Evolutionary conservation across 1,284 basidiomycete species (phyloP).

Genomic region (Papiliotrema terrestris): DNA sequence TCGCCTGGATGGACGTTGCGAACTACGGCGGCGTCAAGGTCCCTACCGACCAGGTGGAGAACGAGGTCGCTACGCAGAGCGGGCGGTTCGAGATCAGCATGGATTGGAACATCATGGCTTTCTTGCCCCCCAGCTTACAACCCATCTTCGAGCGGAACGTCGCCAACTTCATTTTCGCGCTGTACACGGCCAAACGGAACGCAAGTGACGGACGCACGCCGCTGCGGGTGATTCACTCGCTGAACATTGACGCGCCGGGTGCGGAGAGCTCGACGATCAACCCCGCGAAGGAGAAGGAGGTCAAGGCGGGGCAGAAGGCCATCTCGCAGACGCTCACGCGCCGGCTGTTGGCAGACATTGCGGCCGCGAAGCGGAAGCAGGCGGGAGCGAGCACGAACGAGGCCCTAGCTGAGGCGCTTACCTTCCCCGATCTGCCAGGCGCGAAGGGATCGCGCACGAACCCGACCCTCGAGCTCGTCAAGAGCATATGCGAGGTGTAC

Average conservation of each 20-base stretch:
- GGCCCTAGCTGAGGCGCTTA: conserved; percentile 57
- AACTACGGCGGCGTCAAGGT: conserved; percentile 91
- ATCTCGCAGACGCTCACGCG: conserved; percentile 79
- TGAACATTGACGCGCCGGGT: conserved; percentile 46
- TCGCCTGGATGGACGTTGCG: conserved; percentile 93
- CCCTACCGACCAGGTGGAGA: conserved; percentile 52
- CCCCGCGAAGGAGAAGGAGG: conserved; percentile 65
- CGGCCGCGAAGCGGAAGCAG: conserved; percentile 64
- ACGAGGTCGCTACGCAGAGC: conserved; percentile 10
- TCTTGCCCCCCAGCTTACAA: conserved; percentile 82
- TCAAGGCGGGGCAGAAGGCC: conserved; percentile 66
- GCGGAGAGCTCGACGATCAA: conserved; percentile 55
- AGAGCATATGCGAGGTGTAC: conserved; percentile 80
- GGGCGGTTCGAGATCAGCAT: conserved; percentile 62
- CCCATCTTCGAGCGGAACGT: conserved; percentile 70
- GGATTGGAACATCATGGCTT: conserved; percentile 92
- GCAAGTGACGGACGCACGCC: conserved; percentile 61
- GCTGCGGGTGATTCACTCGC: conserved; percentile 66
- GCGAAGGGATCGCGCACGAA: conserved; percentile 69
- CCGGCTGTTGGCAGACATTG: conserved; percentile 69
- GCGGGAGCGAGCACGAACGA: conserved; percentile 56
- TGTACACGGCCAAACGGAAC: conserved; percentile 72
- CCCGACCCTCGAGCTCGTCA: conserved; percentile 84
- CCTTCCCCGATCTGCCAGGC: conserved; percentile 85
- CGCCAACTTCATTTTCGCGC: conserved; percentile 79